Percentiles rank a stretch among this genome's conserved stretches.
These are phyloP conservation scores for Phaeosphaeriaceae sp. DNA, from an alignment of 2,329 filamentous ascomycete genomes.

Conservation along the genomic window DNA sequence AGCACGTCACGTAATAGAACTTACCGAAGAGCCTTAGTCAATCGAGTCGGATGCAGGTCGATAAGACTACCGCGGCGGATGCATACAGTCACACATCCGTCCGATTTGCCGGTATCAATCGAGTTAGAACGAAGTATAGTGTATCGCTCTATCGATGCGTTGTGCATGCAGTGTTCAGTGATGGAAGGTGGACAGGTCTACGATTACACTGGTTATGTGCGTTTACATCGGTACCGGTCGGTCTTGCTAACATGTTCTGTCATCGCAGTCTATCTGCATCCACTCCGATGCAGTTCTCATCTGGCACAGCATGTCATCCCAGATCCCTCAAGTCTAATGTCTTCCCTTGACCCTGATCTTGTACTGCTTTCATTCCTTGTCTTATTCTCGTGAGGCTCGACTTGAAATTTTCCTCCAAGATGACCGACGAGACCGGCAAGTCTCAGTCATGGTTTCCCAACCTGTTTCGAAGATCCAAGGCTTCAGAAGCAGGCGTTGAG, in stretches of 20 bases:
- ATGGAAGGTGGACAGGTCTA: slow-evolving; percentile 14
- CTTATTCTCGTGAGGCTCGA: neutral
- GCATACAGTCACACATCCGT: slow-evolving; percentile 23
- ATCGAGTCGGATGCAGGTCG: slow-evolving; percentile 31
- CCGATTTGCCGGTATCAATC: slow-evolving; percentile 24
- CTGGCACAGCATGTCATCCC: slow-evolving; percentile 19
- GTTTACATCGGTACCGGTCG: slow-evolving; percentile 15
- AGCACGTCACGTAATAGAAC: slow-evolving; percentile 27
- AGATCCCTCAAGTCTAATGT: slow-evolving; percentile 10
- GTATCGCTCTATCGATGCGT: slow-evolving; percentile 21
- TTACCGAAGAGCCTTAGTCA: slow-evolving; percentile 49
- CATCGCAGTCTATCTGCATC: slow-evolving; percentile 31
- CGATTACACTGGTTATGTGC: slow-evolving; percentile 30
- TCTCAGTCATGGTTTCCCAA: slow-evolving; percentile 40
- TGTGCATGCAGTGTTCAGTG: slow-evolving; percentile 17
- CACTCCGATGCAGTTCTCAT: slow-evolving; percentile 12
- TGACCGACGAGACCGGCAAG: slow-evolving; percentile 30
- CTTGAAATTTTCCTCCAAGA: slow-evolving; percentile 9
- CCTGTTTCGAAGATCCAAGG: slow-evolving; percentile 32
- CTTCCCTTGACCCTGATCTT: slow-evolving; percentile 7
- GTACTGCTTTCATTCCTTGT: neutral
- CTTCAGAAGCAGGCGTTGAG: slow-evolving; percentile 21
- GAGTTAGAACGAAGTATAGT: slow-evolving; percentile 27
- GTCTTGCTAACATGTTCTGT: slow-evolving; percentile 30
- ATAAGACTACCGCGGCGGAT: slow-evolving; percentile 41